Evolutionary conservation across 2,329 filamentous ascomycete genomes (phyloP), one percentile per base, ranked within the genome.

Genomic region (Ascochyta viciae-villosae): DNA sequence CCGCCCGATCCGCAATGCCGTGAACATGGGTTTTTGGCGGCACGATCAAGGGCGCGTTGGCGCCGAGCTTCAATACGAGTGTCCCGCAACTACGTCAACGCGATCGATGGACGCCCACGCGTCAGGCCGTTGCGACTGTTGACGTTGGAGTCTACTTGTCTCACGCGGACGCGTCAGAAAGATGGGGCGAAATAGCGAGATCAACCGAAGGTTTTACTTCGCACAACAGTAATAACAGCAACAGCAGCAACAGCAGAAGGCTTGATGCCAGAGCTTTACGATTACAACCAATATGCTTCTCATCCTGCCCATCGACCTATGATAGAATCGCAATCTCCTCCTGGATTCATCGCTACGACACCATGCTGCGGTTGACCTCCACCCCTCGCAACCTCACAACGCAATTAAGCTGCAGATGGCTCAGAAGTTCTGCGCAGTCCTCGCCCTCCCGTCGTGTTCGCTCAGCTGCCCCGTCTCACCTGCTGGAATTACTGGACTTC

Each of bases 11-110:
- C 50, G 50, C 29, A 13, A 31, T 50, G 42, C 53, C 47, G 53
- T 47, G 15, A 50, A 19, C 41, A 47, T 56, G 53, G 47, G 31
- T 33, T 27, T 50, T 35, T 42, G 12, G 13, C 43, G 42, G 37
- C 23, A 35, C 41, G 37, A 46, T 56, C 41, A 12, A 50, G 53
- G 23, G 13, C 42, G 31, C 47, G 29, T 50, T 56, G 53, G 53
- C 53, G 53, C 53, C 53, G 47, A 56, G 53, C 41, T 35, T 41
- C 31, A 13, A 45, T 40, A 50, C 45, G 52, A 50, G 38, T 35
- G 35, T 40, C 40, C 52, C 45, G 26, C 41, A 50, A 10, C 45
- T 45, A 55, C 52, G 52, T 55, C 52, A 55, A 38, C 27, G 41
- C 52, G 39, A 46, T 50, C 29, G 12, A 27, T 5, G 16, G 29